Conservation (phyloP, 2,329 filamentous ascomycete species). For the Pseudogymnoascus sp. region DNA sequence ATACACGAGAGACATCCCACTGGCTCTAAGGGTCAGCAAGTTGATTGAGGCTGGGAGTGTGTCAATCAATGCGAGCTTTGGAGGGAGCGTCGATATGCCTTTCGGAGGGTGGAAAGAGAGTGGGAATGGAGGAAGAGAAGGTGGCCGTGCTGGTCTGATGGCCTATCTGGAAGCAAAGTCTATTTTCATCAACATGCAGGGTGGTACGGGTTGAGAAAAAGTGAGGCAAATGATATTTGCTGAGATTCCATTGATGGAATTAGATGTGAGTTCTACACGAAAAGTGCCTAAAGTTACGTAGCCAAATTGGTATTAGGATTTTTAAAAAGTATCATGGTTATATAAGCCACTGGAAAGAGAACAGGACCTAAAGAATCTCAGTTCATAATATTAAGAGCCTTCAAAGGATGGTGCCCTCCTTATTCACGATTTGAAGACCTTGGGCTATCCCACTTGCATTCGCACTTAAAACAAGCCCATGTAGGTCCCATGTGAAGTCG, state of each 20-base stretch:
- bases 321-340: background rate
- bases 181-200: background rate
- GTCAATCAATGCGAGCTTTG: slow-evolving; percentile 52
- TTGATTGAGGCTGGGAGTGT: slow-evolving; percentile 64
- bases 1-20: slow-evolving; percentile 61
- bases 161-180: background rate
- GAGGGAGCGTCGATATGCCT: slow-evolving; percentile 15
- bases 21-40: slow-evolving; percentile 57
- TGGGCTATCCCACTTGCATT: background rate
- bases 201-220: background rate
- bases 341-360: background rate
- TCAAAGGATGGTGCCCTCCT: slow-evolving; percentile 4
- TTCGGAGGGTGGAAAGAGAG: slow-evolving; percentile 80
- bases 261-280: background rate
- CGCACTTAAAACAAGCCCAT: slow-evolving; percentile 28
- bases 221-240: background rate
- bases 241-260: background rate
- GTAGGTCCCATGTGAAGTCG: slow-evolving; percentile 36
- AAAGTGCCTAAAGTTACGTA: background rate
- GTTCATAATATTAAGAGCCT: background rate
- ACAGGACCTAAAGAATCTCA: background rate
- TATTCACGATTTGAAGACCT: slow-evolving; percentile 8
- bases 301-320: background rate
- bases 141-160: background rate
- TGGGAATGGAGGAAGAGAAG: slow-evolving; percentile 51